These are phyloP conservation scores for Fusarium poae DNA, from an alignment of 2,329 filamentous ascomycete genomes.

Conservation along the genomic window DNA sequence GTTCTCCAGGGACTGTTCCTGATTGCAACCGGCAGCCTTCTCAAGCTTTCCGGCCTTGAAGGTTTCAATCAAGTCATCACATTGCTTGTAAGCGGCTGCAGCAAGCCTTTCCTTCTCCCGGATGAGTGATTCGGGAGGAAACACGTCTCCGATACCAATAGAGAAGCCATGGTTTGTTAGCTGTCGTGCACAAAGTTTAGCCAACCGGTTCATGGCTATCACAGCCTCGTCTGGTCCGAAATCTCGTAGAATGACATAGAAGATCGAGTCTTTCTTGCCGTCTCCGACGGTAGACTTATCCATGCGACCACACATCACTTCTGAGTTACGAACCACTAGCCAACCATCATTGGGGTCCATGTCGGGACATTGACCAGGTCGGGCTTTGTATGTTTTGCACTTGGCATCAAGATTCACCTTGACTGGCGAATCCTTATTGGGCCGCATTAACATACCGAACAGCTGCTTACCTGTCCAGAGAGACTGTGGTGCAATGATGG, in stretches of 20 bases:
- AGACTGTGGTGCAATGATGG: slow-evolving; percentile 85
- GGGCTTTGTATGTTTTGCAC: slow-evolving; percentile 82
- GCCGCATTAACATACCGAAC: slow-evolving; percentile 91
- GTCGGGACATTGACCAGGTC: slow-evolving; percentile 69
- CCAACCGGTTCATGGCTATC: slow-evolving; percentile 91
- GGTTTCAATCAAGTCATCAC: slow-evolving; percentile 83
- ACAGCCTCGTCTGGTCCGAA: slow-evolving; percentile 92
- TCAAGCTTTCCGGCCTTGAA: slow-evolving; percentile 85
- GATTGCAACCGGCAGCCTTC: slow-evolving; percentile 88
- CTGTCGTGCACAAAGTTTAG: slow-evolving; percentile 89
- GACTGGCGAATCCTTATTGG: slow-evolving; percentile 85
- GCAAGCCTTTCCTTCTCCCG: slow-evolving; percentile 82
- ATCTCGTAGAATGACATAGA: slow-evolving; percentile 96
- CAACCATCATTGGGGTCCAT: slow-evolving; percentile 91
- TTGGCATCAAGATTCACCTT: slow-evolving; percentile 93
- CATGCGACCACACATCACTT: slow-evolving; percentile 97
- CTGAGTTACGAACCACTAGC: slow-evolving; percentile 93
- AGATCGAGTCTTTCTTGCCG: slow-evolving; percentile 97
- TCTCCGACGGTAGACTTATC: slow-evolving; percentile 98
- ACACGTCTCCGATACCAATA: slow-evolving; percentile 95
- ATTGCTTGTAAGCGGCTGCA: slow-evolving; percentile 80
- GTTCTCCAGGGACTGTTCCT: slow-evolving; percentile 93
- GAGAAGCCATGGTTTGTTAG: slow-evolving; percentile 94
- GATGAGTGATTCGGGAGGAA: slow-evolving; percentile 79
- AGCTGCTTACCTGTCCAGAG: slow-evolving; percentile 98